Percentiles rank a stretch among this genome's conserved stretches.
These are phyloP conservation scores for Paxillus ammoniavirescens DNA, from an alignment of 768 basidiomycete species.

Conservation along the genomic window DNA sequence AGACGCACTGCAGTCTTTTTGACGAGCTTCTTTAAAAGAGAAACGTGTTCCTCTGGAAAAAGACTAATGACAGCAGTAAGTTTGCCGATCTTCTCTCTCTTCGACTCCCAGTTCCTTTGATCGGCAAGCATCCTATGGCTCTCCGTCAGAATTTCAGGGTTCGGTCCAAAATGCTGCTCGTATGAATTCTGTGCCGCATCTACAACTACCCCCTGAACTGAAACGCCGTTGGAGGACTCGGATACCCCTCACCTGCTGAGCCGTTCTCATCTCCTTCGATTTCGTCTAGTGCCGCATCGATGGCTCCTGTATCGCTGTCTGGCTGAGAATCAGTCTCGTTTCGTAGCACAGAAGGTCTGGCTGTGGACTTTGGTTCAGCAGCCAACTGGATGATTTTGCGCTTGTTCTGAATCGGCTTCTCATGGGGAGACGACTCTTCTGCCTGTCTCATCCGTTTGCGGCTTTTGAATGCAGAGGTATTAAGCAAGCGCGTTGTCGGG, in stretches of 20 bases:
- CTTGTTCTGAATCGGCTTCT: conserved; percentile 63
- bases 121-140: conserved; percentile 52
- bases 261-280: conserved; percentile 32
- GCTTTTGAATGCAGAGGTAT: conserved; percentile 80
- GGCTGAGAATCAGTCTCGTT: conserved; percentile 6
- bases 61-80: conserved; percentile 48
- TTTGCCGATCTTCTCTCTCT: conserved; percentile 49
- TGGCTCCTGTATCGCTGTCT: conserved; percentile 21
- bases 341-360: conserved; percentile 2
- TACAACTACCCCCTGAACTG: background rate
- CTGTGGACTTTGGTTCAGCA: conserved; percentile 15
- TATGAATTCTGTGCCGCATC: conserved; percentile 45
- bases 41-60: conserved; percentile 40
- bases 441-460: conserved; percentile 51
- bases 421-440: conserved; percentile 37
- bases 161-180: conserved; percentile 72
- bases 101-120: conserved; percentile 53
- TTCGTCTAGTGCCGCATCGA: conserved; percentile 29
- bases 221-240: background rate
- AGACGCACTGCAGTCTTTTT: conserved; percentile 24
- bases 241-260: conserved; percentile 9
- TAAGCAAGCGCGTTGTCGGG: conserved; percentile 78
- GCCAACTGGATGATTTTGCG: conserved; percentile 43
- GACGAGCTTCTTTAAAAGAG: conserved; percentile 24
- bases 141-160: conserved; percentile 51